phyloP scores from a whole-genome alignment of 2,329 filamentous ascomycete species.

The Cryphonectria nitschkei region DNA sequence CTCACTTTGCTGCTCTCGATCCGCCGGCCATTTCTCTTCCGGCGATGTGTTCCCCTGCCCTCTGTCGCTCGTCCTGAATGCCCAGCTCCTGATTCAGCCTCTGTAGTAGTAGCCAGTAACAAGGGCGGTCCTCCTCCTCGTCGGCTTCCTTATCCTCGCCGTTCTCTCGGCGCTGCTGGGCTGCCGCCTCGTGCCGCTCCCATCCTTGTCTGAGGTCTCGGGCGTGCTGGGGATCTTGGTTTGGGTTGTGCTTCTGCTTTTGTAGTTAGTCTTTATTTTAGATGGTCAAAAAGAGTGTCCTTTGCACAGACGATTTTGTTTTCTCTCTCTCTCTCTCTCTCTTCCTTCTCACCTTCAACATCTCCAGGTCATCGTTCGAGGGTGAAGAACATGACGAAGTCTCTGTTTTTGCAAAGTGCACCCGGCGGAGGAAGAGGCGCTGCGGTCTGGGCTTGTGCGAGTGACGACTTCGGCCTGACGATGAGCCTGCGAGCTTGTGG shows the following conservation, averaged over 20 bases:
- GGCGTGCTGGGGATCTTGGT: not conserved
- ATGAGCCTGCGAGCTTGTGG: not conserved
- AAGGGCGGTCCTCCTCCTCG: not conserved
- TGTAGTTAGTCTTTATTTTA: not conserved
- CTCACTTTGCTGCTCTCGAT: not conserved
- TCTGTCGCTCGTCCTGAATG: not conserved
- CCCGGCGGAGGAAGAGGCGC: not conserved
- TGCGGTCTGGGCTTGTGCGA: not conserved
- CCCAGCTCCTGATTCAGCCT: not conserved
- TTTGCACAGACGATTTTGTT: too few species aligned
- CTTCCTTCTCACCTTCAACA: not conserved
- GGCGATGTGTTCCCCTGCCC: not conserved
- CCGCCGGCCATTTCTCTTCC: not conserved
- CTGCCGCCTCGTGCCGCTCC: not conserved
- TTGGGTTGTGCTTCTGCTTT: not conserved
- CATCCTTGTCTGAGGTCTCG: not conserved
- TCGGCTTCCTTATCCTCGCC: not conserved
- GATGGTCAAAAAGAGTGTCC: too few species aligned
- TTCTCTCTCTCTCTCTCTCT: too few species aligned
- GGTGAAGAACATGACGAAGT: not conserved
- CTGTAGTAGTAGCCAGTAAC: not conserved
- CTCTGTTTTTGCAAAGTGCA: not conserved
- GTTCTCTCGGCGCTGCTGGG: not conserved
- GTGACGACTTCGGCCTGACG: not conserved
- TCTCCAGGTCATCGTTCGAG: not conserved